Percentiles rank a stretch among this genome's conserved stretches.
phyloP scores from a whole-genome alignment of 192 early-diverging fungal species.

The Umbelopsis ramanniana region DNA sequence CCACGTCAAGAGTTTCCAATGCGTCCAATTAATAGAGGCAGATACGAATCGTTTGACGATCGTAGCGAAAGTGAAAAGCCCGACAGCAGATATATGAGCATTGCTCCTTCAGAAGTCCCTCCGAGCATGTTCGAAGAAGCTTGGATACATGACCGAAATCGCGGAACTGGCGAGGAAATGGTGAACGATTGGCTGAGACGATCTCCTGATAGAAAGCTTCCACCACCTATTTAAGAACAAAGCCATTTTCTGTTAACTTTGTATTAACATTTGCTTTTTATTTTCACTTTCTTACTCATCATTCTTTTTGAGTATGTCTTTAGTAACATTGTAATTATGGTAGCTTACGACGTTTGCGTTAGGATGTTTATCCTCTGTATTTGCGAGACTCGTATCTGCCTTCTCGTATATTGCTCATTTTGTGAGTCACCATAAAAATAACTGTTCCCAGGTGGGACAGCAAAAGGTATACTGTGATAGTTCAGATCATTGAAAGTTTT shows the following conservation, averaged over 20 bases:
- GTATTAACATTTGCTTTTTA: not conserved
- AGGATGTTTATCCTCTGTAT: too few species aligned
- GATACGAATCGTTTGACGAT: constrained; percentile 1
- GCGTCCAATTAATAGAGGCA: not conserved
- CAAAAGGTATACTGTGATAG: too few species aligned
- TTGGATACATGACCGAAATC: constrained; percentile 9
- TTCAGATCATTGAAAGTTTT: too few species aligned
- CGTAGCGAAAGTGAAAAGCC: not conserved
- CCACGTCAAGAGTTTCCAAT: constrained; percentile 1
- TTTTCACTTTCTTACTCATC: not conserved
- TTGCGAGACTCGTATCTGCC: too few species aligned
- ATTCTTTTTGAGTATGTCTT: not conserved
- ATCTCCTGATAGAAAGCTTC: constrained; percentile 16
- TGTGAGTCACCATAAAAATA: too few species aligned
- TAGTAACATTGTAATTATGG: too few species aligned
- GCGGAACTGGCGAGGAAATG: not conserved
- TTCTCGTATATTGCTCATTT: too few species aligned
- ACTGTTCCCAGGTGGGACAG: too few species aligned
- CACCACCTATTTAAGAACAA: not conserved
- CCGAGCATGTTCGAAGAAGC: constrained; percentile 16
- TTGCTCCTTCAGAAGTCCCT: constrained; percentile 12
- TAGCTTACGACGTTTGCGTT: too few species aligned
- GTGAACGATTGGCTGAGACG: constrained; percentile 9
- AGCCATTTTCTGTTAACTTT: not conserved
- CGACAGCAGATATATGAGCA: not conserved